phyloP scores from a whole-genome alignment of 228 moss, liverwort and hornwort genomes.

The Sphagnum fallax region DNA sequence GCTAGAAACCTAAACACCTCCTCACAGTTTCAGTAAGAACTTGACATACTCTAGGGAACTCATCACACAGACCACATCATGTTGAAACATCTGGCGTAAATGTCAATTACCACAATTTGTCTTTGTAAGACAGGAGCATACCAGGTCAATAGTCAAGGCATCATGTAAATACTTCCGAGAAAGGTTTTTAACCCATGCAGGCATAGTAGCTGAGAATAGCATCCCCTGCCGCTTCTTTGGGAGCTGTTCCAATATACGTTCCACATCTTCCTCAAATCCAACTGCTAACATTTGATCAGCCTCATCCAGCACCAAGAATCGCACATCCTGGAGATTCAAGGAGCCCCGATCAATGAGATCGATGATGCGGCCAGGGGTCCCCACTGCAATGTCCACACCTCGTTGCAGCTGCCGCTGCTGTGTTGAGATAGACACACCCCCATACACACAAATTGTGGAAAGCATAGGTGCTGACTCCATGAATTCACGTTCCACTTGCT shows the following conservation, averaged over 20 bases:
- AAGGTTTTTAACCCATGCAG: slow-evolving; percentile 92
- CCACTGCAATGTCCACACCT: slow-evolving; percentile 88
- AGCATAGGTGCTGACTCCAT: slow-evolving; percentile 91
- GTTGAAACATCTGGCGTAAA: no score
- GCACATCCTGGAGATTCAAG: slow-evolving; percentile 58
- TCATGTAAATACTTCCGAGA: slow-evolving; percentile 65
- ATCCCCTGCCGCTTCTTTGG: slow-evolving; percentile 79
- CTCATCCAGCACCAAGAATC: slow-evolving; percentile 93
- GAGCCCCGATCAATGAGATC: slow-evolving; percentile 76
- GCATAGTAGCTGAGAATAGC: slow-evolving; percentile 97
- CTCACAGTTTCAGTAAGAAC: no score
- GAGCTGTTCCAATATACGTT: slow-evolving; percentile 70
- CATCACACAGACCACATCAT: no score
- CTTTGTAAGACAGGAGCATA: slow-evolving; percentile 1
- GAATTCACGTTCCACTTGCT: slow-evolving; percentile 93
- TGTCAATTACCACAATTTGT: no score
- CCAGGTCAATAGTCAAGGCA: slow-evolving; percentile 79
- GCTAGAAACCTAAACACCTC: no score
- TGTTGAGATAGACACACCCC: slow-evolving; percentile 72
- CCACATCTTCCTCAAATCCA: slow-evolving; percentile 95
- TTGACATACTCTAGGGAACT: no score
- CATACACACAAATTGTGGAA: slow-evolving; percentile 86
- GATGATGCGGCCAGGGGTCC: slow-evolving; percentile 93
- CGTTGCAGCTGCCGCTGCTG: slow-evolving; percentile 79
- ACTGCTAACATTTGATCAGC: slow-evolving; percentile 98